Conservation (phyloP, 1,284 basidiomycete species). For the Apiotrichum mycotoxinovorans region DNA sequence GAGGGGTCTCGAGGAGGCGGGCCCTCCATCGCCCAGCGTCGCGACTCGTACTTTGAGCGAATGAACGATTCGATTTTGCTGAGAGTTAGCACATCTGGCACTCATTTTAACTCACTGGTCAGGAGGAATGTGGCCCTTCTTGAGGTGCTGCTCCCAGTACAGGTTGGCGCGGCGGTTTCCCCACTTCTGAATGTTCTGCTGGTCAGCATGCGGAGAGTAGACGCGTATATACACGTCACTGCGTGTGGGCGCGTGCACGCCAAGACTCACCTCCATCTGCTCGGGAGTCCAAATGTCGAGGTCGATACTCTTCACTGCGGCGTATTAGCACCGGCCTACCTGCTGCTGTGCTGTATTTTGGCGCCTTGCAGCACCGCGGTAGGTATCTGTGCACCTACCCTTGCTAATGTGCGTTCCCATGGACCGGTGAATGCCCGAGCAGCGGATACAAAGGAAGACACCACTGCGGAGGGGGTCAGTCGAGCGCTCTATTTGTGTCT, state of each 20-base stretch:
- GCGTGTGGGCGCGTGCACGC: background rate
- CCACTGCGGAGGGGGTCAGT: conserved; percentile 57
- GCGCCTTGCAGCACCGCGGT: background rate
- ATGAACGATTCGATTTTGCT: conserved; percentile 99
- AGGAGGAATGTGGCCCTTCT: conserved; percentile 84
- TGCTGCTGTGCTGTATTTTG: too few relatives aligned
- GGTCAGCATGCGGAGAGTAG: background rate
- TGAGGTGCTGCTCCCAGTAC: conserved; percentile 97
- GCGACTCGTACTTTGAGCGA: conserved; percentile 91
- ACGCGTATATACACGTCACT: background rate
- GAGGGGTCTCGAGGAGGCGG: conserved; percentile 79
- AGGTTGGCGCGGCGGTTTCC: conserved; percentile 86
- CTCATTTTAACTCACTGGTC: conserved; percentile 72
- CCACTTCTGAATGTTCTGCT: conserved; percentile 78
- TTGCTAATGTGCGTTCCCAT: conserved; percentile 98
- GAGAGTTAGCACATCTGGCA: conserved; percentile 1
- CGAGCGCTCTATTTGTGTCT: background rate
- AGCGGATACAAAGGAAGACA: conserved; percentile 91
- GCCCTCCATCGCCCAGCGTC: conserved; percentile 87
- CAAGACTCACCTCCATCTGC: conserved; percentile 77
- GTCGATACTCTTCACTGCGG: conserved; percentile 86
- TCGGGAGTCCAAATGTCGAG: conserved; percentile 97
- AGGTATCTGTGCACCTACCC: conserved; percentile 31
- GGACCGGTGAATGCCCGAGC: conserved; percentile 95
- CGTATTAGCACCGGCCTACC: background rate